Evolutionary conservation across 164 flowering plant genomes (phyloP).

Genomic region (Brasenia schreberi): DNA sequence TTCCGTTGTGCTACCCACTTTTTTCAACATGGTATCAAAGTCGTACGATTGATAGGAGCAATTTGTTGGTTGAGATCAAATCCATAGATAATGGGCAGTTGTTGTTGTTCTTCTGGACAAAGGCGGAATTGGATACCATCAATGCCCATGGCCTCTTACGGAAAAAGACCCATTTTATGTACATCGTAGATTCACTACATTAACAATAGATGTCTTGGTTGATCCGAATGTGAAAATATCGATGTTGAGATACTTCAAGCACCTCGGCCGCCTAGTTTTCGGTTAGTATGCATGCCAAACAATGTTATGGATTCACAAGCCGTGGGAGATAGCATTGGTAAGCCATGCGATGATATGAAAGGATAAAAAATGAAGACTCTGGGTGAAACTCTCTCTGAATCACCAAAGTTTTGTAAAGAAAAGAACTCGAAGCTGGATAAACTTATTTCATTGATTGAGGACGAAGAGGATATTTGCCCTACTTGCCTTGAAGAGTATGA

Average conservation of each 20-base stretch:
- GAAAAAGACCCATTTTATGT: conserved; percentile 38
- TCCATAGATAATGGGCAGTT: no score
- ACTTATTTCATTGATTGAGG: conserved; percentile 12
- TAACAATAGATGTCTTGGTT: conserved; percentile 35
- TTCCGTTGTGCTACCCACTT: no score
- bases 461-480: conserved; percentile 78
- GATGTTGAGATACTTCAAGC: conserved; percentile 55
- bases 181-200: conserved; percentile 23
- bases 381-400: conserved; percentile 18
- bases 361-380: conserved; percentile 28
- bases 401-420: conserved; percentile 28
- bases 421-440: conserved; percentile 25
- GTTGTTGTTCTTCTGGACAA: conserved; percentile 22
- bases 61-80: no score
- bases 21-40: no score
- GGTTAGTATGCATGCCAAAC: conserved; percentile 50
- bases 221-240: conserved; percentile 50
- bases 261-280: conserved; percentile 66
- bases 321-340: conserved; percentile 16
- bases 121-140: conserved; percentile 49
- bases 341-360: conserved; percentile 22
- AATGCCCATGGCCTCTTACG: conserved; percentile 49
- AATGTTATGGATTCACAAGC: conserved; percentile 20
- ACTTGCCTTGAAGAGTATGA: conserved; percentile 87
- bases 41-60: no score